Evolutionary conservation across 306 rosid genomes (phyloP), one percentile per base, ranked within the genome.

Genomic region (Trifolium dubium): DNA sequence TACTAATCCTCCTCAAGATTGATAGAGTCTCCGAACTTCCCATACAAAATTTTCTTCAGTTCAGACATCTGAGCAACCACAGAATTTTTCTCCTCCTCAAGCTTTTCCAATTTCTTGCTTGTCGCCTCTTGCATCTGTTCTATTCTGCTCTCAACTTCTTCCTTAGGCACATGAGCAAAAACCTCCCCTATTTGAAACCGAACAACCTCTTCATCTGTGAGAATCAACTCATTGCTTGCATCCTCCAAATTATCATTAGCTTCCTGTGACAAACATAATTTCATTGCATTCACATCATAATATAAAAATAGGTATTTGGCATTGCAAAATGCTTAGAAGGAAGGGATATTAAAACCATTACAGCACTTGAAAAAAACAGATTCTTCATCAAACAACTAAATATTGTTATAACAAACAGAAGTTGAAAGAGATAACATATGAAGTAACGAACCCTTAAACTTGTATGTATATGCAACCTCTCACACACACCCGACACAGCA

Each of bases 141-240:
- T 72, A 94, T 88, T 82, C 85, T 89, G 86, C 9, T 80, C 85
- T 94, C 97, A 59, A 91, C 98, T 71, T 89, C 96, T 53, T 94
- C 97, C 82, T 71, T 89, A 2, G 96, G 85, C 58, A 94, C 94
- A 78, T 94, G 98, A 35, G 90, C 96, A 77, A 91, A 94, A 46
- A 94, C 90, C 82, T 91, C 97, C 58, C 98, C 97, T 29, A 91
- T 84, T 79, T 94, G 97, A 85, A 89, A 92, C 23, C 96, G 86
- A 75, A 91, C 88, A 35, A 86, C 83, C 37, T 94, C 98, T 77
- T 94, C 98, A 31, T 94, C 98, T 13, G 91, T 83, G 71, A 94
- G 96, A 85, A 94, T 88, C 91, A 94, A 76, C 83, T 94, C 98
- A 32, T 85, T 85, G 87, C 94, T 71, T 0, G 98, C 97, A 81